Conservation (phyloP, 2,329 filamentous ascomycete genomes). For the Cladosporium sp. region DNA sequence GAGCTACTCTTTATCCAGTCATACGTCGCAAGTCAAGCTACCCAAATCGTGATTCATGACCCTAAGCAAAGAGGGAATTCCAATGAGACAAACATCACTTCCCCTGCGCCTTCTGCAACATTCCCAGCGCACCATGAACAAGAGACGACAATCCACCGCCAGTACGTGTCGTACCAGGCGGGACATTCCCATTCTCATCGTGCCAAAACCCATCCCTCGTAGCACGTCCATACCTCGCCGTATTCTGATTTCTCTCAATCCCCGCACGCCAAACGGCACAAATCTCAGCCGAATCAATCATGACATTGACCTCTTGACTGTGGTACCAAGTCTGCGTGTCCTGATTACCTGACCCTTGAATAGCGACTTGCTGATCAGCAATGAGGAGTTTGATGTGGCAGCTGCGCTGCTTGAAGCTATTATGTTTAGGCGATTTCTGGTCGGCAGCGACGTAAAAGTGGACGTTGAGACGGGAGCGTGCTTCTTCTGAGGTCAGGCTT, state of each 20-base stretch:
- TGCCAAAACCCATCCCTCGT: slow-evolving; percentile 60
- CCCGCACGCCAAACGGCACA: slow-evolving; percentile 41
- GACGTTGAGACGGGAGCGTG: slow-evolving; percentile 49
- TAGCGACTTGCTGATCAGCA: slow-evolving; percentile 62
- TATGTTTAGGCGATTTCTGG: slow-evolving; percentile 63
- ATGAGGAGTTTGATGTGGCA: slow-evolving; percentile 79
- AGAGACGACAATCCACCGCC: neutral
- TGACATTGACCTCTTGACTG: slow-evolving; percentile 71
- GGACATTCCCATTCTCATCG: slow-evolving; percentile 43
- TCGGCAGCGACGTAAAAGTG: slow-evolving; percentile 73
- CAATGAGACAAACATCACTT: neutral
- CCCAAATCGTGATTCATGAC: too few species aligned
- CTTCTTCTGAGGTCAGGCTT: slow-evolving; percentile 41
- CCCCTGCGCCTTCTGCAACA: neutral
- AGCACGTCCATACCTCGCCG: slow-evolving; percentile 53
- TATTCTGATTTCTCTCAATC: slow-evolving; percentile 59
- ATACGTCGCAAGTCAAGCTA: too few species aligned
- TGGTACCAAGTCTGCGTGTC: slow-evolving; percentile 79
- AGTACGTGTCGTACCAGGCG: slow-evolving; percentile 27
- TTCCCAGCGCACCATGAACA: neutral
- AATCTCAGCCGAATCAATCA: slow-evolving; percentile 62
- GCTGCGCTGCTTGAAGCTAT: slow-evolving; percentile 60
- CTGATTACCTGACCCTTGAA: slow-evolving; percentile 73
- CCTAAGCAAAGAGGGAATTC: too few species aligned
- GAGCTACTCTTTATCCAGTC: too few species aligned